Conservation (phyloP, 768 basidiomycete genomes). For the Trametopsis cervina region DNA sequence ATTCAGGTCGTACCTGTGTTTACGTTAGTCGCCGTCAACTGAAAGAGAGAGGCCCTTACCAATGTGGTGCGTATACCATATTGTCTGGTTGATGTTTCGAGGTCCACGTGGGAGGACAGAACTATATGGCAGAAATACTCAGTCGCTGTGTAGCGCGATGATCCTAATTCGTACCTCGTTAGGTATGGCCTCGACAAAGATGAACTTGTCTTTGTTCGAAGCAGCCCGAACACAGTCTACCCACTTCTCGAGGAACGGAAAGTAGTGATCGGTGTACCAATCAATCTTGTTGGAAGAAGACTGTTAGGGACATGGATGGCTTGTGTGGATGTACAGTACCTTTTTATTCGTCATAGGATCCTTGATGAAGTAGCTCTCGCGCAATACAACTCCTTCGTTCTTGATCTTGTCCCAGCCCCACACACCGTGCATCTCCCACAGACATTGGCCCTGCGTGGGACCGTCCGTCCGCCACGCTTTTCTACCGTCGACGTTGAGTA, state of each 20-base stretch:
- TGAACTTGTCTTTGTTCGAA: slow-evolving; percentile 45
- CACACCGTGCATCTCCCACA: slow-evolving; percentile 91
- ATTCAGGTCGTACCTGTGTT: slow-evolving; percentile 82
- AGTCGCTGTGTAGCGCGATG: too few species aligned
- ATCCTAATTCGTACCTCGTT: slow-evolving; percentile 83
- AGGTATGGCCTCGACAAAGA: slow-evolving; percentile 84
- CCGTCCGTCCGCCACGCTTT: slow-evolving; percentile 72
- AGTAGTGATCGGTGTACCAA: slow-evolving; percentile 85
- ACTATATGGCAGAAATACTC: slow-evolving; percentile 39
- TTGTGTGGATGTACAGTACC: slow-evolving; percentile 28
- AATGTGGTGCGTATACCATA: slow-evolving; percentile 71
- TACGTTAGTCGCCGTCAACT: background rate
- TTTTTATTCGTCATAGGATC: slow-evolving; percentile 58
- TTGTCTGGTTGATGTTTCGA: slow-evolving; percentile 51
- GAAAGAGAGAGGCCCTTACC: slow-evolving; percentile 37
- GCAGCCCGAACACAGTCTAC: slow-evolving; percentile 46
- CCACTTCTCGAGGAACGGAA: slow-evolving; percentile 69
- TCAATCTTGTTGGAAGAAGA: slow-evolving; percentile 44
- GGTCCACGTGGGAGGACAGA: slow-evolving; percentile 76
- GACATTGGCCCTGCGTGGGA: slow-evolving; percentile 62
- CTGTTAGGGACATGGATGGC: slow-evolving; percentile 1
- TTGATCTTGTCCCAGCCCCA: slow-evolving; percentile 81
- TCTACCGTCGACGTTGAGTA: slow-evolving; percentile 53
- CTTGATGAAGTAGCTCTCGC: slow-evolving; percentile 79
- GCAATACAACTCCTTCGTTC: slow-evolving; percentile 63